A percentile compares a stretch with the other conserved stretches of the same genome.
Evolutionary conservation across 495 filamentous ascomycete species (phyloP).

Genomic region (Penicillium maclennaniae): DNA sequence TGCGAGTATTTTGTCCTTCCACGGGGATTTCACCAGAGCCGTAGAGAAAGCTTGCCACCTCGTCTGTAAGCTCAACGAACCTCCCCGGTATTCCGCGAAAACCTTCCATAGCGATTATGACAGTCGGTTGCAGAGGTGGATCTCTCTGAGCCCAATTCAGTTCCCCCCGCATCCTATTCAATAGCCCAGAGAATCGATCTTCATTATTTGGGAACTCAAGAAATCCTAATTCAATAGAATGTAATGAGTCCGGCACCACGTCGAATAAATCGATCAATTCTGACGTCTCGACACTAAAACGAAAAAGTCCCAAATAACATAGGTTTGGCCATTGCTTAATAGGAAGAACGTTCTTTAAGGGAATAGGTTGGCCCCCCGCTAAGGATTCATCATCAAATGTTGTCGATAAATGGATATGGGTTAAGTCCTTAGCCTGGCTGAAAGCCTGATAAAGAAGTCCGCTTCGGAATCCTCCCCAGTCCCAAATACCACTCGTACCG

Average conservation of each 20-base stretch:
- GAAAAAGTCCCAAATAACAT: constrained; percentile 3
- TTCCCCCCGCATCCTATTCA: constrained; percentile 16
- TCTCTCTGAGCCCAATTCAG: constrained; percentile 13
- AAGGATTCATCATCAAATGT: constrained; percentile 5
- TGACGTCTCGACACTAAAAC: constrained; percentile 5
- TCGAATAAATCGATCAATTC: constrained; percentile 8
- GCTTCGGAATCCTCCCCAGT: constrained; percentile 14
- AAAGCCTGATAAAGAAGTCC: constrained; percentile 11
- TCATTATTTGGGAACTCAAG: constrained; percentile 12
- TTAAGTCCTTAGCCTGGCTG: constrained; percentile 14
- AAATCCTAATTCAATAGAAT: constrained; percentile 11
- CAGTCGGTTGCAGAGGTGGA: constrained; percentile 9
- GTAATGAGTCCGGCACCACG: constrained; percentile 5
- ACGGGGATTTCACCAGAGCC: too few species aligned
- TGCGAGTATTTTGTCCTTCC: too few species aligned
- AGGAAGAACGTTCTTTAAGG: constrained; percentile 11
- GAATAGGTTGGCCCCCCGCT: constrained; percentile 7
- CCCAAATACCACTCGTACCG: constrained; percentile 9
- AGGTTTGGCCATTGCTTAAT: constrained; percentile 13
- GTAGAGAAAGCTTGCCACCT: constrained; percentile 15
- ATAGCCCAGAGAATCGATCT: constrained; percentile 7
- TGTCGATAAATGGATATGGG: constrained; percentile 12
- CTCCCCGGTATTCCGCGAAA: constrained; percentile 9
- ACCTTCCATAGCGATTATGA: constrained; percentile 11
- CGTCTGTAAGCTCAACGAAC: constrained; percentile 10